These are phyloP conservation scores for Russula virescens DNA, from an alignment of 768 basidiomycete genomes.

Conservation along the genomic window DNA sequence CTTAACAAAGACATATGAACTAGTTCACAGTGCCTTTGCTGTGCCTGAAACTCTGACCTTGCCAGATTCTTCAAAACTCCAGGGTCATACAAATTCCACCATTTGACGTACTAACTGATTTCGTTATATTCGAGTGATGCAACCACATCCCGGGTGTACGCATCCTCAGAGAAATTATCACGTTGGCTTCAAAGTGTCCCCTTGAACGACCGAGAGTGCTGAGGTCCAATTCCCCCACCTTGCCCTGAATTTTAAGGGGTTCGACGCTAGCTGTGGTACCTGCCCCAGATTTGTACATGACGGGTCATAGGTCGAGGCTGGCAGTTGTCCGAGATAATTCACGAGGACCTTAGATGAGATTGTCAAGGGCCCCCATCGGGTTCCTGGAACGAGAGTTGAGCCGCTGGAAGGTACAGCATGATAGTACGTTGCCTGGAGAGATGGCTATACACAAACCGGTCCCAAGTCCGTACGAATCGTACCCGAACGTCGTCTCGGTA, in stretches of 20 bases:
- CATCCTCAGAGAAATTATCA: background rate
- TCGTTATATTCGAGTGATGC: background rate
- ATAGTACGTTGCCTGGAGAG: background rate
- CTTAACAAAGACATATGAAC: background rate
- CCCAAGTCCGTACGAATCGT: background rate
- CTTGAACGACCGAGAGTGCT: background rate
- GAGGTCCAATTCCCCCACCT: too few species aligned
- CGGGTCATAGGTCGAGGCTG: background rate
- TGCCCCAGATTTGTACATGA: background rate
- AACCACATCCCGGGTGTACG: background rate
- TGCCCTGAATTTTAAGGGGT: background rate
- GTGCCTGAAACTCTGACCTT: background rate
- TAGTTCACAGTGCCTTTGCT: background rate
- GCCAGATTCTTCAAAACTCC: background rate
- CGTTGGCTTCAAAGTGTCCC: background rate
- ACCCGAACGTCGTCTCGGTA: background rate
- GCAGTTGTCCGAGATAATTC: background rate
- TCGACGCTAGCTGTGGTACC: background rate
- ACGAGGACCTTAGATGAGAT: background rate
- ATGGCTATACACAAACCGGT: background rate
- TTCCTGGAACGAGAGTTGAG: background rate
- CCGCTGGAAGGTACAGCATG: background rate
- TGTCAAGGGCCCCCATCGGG: background rate
- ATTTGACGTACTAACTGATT: background rate
- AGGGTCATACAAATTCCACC: background rate